Conservation (phyloP, 495 filamentous ascomycete genomes). For the Choiromyces venosus region DNA sequence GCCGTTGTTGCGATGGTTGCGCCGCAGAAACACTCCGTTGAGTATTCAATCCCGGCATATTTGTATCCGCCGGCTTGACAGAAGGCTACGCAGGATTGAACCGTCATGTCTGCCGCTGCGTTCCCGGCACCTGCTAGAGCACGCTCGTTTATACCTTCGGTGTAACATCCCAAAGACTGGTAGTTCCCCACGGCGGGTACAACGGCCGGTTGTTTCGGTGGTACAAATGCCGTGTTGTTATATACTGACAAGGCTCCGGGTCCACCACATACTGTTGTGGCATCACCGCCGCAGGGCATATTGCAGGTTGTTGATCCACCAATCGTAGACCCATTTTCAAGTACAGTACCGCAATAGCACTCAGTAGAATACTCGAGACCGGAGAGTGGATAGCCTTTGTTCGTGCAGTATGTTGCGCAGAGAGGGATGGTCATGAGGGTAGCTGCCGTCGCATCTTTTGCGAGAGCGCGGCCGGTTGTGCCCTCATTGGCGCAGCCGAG, state of each 20-base stretch:
- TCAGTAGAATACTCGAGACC: slow-evolving; percentile 68
- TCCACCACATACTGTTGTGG: slow-evolving; percentile 47
- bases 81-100: slow-evolving; percentile 54
- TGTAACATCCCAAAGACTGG: slow-evolving; percentile 59
- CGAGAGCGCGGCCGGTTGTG: slow-evolving; percentile 55
- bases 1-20: slow-evolving; percentile 43
- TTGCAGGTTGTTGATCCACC: slow-evolving; percentile 38
- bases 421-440: slow-evolving; percentile 53
- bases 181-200: slow-evolving; percentile 42
- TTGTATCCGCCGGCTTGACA: slow-evolving; percentile 43
- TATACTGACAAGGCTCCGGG: slow-evolving; percentile 44
- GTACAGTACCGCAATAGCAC: slow-evolving; percentile 61
- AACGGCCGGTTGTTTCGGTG: slow-evolving; percentile 9
- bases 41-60: slow-evolving; percentile 64
- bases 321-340: slow-evolving; percentile 27
- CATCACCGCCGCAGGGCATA: slow-evolving; percentile 44
- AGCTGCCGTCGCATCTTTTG: slow-evolving; percentile 52
- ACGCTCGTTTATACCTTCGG: slow-evolving; percentile 54
- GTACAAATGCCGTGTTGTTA: slow-evolving; percentile 41
- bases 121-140: slow-evolving; percentile 48
- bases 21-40: slow-evolving; percentile 65
- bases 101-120: slow-evolving; percentile 48
- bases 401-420: slow-evolving; percentile 50
- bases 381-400: slow-evolving; percentile 50
- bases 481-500: slow-evolving; percentile 60